Conservation (phyloP, 495 filamentous ascomycete genomes). For the Chaetomium cochliodes region DNA sequence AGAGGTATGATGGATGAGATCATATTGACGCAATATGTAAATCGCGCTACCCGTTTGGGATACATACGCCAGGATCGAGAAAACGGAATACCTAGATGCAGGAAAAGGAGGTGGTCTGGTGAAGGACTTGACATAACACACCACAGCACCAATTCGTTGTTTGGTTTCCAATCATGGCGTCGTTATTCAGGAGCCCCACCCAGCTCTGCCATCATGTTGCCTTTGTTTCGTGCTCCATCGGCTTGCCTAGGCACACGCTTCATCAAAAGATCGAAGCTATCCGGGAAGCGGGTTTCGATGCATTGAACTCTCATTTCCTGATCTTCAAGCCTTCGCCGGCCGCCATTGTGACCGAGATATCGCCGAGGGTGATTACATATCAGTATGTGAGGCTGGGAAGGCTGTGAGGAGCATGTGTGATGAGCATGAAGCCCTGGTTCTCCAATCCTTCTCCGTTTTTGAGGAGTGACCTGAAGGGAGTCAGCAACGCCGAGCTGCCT, state of each 20-base stretch:
- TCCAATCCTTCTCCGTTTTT: constrained; percentile 79
- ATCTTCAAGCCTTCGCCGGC: constrained; percentile 64
- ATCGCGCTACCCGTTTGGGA: too few relatives aligned
- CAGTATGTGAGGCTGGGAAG: constrained; percentile 50
- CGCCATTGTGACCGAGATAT: constrained; percentile 52
- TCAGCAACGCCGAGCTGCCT: constrained; percentile 61
- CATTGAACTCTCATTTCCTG: constrained; percentile 74
- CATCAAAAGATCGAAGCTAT: constrained; percentile 66
- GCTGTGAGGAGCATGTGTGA: constrained; percentile 56
- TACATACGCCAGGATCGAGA: too few relatives aligned
- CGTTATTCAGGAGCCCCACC: neutral
- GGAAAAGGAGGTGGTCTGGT: too few relatives aligned
- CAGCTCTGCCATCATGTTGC: constrained; percentile 8
- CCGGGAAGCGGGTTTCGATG: constrained; percentile 62
- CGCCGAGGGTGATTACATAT: constrained; percentile 54
- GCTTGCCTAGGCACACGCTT: constrained; percentile 50
- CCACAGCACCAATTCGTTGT: too few relatives aligned
- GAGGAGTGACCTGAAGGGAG: constrained; percentile 68
- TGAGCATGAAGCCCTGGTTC: constrained; percentile 60
- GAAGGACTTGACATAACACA: too few relatives aligned
- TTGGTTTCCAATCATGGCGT: neutral
- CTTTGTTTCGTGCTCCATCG: constrained; percentile 29
- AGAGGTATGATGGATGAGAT: too few relatives aligned
- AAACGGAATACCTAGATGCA: too few relatives aligned
- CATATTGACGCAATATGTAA: too few relatives aligned